Evolutionary conservation across 352 stramenopile genomes (phyloP).

Genomic region (Pythium scleroteichum): DNA sequence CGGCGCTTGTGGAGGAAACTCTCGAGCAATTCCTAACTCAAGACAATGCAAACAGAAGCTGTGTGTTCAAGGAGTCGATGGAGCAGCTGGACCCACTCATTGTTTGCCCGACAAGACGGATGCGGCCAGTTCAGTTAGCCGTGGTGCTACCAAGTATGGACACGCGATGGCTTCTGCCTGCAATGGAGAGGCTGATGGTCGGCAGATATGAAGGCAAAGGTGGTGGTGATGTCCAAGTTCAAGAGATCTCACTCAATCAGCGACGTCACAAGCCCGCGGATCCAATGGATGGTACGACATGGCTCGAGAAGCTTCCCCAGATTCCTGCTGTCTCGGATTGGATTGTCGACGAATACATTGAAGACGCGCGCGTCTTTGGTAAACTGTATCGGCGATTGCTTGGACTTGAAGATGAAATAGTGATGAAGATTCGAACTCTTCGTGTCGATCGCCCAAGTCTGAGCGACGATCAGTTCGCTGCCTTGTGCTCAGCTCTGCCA

Average conservation of each 20-base stretch:
- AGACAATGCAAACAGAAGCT: not conserved
- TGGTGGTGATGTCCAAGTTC: not conserved
- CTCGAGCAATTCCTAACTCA: not conserved
- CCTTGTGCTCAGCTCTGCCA: conserved; percentile 4
- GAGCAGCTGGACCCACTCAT: conserved; percentile 2
- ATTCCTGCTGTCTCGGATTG: conserved; percentile 1
- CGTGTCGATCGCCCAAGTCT: not conserved
- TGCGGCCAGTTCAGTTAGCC: conserved; percentile 1
- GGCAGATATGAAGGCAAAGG: not conserved
- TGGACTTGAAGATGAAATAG: not conserved
- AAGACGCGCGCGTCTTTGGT: not conserved
- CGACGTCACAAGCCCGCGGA: conserved; percentile 1
- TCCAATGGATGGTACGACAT: conserved; percentile 5
- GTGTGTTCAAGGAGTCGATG: not conserved
- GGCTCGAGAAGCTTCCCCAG: not conserved
- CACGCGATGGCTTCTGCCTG: conserved; percentile 14
- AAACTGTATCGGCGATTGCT: conserved; percentile 9
- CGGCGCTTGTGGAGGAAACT: not conserved
- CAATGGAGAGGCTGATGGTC: not conserved
- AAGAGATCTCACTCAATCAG: conserved; percentile 15
- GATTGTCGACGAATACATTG: conserved; percentile 18
- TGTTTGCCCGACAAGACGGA: not conserved
- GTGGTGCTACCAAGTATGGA: conserved; percentile 20
- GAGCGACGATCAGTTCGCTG: not conserved
- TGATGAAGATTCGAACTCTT: conserved; percentile 5